Percentiles rank a stretch among this genome's conserved stretches.
Evolutionary conservation across 805 yeast species (phyloP).

Genomic region (Saccharomyces kudriavzevii): DNA sequence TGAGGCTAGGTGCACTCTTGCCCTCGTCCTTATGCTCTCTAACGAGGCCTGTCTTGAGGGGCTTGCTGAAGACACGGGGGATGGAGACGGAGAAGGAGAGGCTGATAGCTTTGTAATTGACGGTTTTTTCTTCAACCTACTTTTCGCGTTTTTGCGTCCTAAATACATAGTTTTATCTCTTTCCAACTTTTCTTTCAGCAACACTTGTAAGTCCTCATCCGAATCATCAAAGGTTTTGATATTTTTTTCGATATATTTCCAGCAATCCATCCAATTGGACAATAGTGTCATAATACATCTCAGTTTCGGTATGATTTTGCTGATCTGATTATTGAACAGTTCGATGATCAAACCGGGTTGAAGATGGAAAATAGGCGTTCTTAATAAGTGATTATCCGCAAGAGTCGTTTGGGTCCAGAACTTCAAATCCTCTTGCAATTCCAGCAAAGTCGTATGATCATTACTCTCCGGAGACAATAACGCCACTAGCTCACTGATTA

Average conservation of each 20-base stretch:
- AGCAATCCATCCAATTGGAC: slow-evolving; percentile 14
- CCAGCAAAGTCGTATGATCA: not conserved
- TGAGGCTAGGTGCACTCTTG: not conserved
- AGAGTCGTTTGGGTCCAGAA: slow-evolving; percentile 2
- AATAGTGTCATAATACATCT: slow-evolving; percentile 9
- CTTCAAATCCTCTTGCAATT: slow-evolving; percentile 1
- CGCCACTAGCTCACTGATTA: not conserved
- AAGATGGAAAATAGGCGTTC: slow-evolving; percentile 8
- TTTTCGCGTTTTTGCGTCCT: slow-evolving; percentile 8
- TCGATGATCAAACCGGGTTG: slow-evolving; percentile 15
- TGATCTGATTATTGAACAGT: slow-evolving; percentile 12
- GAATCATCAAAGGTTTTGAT: slow-evolving; percentile 7
- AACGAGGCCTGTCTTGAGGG: slow-evolving; percentile 9
- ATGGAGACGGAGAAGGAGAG: slow-evolving; percentile 6
- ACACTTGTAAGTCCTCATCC: slow-evolving; percentile 12
- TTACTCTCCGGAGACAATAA: not conserved
- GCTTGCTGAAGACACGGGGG: slow-evolving; percentile 8
- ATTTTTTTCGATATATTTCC: slow-evolving; percentile 21
- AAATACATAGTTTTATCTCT: slow-evolving; percentile 17
- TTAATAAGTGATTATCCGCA: not conserved
- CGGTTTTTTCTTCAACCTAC: not conserved
- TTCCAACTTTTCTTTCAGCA: slow-evolving; percentile 21
- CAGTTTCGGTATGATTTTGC: slow-evolving; percentile 11
- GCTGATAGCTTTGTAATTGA: not conserved
- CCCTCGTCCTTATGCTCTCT: not conserved